These are phyloP conservation scores for Wolfiporia cocos DNA, from an alignment of 1,284 basidiomycete species.

Conservation along the genomic window DNA sequence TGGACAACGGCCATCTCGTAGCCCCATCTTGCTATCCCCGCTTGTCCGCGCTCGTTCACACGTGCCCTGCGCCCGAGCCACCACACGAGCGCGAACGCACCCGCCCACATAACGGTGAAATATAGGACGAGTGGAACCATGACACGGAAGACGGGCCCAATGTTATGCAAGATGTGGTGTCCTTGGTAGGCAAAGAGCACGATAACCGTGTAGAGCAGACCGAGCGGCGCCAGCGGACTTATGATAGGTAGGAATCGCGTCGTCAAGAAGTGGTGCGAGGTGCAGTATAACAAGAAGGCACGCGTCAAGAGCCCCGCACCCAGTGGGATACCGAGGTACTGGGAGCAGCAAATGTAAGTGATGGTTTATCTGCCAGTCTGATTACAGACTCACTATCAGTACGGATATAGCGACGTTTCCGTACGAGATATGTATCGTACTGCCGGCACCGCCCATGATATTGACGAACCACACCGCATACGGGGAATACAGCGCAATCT, in stretches of 20 bases:
- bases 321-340: conserved; percentile 74
- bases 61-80: conserved; percentile 28
- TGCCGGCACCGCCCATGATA: conserved; percentile 46
- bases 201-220: conserved; percentile 72
- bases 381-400: conserved; percentile 54
- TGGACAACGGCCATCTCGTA: conserved; percentile 73
- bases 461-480: conserved; percentile 75
- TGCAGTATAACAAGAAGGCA: conserved; percentile 44
- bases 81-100: conserved; percentile 54
- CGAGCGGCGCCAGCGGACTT: conserved; percentile 66
- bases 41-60: conserved; percentile 12
- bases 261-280: conserved; percentile 44
- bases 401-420: conserved; percentile 70
- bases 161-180: conserved; percentile 54
- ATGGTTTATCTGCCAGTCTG: too few relatives aligned
- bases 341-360: not conserved
- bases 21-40: conserved; percentile 31
- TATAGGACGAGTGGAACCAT: conserved; percentile 79
- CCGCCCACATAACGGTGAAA: conserved; percentile 74
- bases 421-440: conserved; percentile 53
- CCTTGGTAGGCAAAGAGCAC: conserved; percentile 74
- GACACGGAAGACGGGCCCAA: conserved; percentile 71
- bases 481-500: conserved; percentile 78
- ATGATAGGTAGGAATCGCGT: conserved; percentile 63
- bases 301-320: conserved; percentile 68